These are phyloP conservation scores for Neurospora sp. DNA, from an alignment of 495 filamentous ascomycete genomes.

Conservation along the genomic window DNA sequence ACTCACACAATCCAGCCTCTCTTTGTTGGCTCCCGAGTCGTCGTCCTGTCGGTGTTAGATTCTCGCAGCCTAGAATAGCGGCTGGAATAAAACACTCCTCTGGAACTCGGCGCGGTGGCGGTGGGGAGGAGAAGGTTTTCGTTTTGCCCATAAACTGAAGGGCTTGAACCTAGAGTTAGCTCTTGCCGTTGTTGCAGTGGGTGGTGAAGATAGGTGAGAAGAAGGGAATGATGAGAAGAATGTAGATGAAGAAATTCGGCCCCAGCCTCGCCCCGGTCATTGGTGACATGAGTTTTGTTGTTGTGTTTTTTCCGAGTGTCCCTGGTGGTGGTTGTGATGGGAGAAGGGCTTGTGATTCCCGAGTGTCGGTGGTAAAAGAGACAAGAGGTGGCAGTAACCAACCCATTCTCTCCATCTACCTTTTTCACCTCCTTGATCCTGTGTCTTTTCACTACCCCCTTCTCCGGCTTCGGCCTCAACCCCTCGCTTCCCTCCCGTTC, in stretches of 20 bases:
- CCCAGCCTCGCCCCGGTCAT: neutral
- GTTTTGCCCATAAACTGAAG: neutral
- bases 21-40: neutral
- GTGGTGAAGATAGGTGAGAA: neutral
- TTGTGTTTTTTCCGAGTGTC: neutral
- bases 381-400: neutral
- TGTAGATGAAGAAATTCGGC: neutral
- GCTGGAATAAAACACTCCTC: neutral
- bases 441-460: neutral
- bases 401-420: neutral
- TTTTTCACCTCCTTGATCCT: neutral
- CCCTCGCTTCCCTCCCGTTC: neutral
- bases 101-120: neutral
- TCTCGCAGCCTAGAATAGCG: neutral
- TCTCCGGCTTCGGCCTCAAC: neutral
- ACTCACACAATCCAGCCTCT: neutral
- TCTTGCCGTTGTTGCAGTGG: neutral
- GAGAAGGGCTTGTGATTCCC: neutral
- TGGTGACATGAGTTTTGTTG: neutral
- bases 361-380: neutral
- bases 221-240: neutral
- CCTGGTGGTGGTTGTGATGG: neutral
- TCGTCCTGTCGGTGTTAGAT: neutral
- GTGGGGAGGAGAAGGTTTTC: neutral
- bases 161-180: neutral